phyloP scores from a whole-genome alignment of 164 flowering plant genomes.

The Vitis labrusca region DNA sequence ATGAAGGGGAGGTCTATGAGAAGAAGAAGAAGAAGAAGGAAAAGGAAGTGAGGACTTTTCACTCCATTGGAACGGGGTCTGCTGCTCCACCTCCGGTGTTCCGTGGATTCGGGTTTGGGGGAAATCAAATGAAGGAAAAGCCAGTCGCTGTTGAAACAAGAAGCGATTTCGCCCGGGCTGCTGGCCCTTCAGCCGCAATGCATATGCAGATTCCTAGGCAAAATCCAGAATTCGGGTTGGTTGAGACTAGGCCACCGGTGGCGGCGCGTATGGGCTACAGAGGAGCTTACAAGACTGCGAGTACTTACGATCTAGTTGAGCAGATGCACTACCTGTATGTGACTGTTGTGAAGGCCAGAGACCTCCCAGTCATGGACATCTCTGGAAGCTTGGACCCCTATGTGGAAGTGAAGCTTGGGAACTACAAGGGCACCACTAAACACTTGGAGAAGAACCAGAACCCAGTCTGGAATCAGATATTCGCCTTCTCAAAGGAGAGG shows the following conservation, averaged over 20 bases:
- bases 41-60: conserved; percentile 54
- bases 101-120: conserved; percentile 14
- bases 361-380: conserved; percentile 72
- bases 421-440: conserved; percentile 71
- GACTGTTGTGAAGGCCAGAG: conserved; percentile 70
- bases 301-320: conserved; percentile 81
- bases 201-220: conserved; percentile 46
- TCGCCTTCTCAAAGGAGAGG: conserved; percentile 70
- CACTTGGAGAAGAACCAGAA: conserved; percentile 72
- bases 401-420: conserved; percentile 87
- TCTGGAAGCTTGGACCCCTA: conserved; percentile 81
- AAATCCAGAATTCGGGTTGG: conserved; percentile 58
- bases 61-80: conserved; percentile 48
- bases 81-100: conserved; percentile 36
- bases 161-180: conserved; percentile 39
- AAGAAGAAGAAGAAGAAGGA: conserved; percentile 43
- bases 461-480: conserved; percentile 70
- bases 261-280: conserved; percentile 66
- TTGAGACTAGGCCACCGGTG: conserved; percentile 71
- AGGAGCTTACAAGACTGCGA: conserved; percentile 56
- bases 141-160: conserved; percentile 32
- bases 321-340: conserved; percentile 77
- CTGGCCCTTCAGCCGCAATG: conserved; percentile 38
- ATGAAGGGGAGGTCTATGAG: conserved; percentile 19
- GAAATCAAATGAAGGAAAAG: conserved; percentile 13